These are phyloP conservation scores for Nymphaea colorata DNA, from an alignment of 164 flowering plant species.

Conservation along the genomic window DNA sequence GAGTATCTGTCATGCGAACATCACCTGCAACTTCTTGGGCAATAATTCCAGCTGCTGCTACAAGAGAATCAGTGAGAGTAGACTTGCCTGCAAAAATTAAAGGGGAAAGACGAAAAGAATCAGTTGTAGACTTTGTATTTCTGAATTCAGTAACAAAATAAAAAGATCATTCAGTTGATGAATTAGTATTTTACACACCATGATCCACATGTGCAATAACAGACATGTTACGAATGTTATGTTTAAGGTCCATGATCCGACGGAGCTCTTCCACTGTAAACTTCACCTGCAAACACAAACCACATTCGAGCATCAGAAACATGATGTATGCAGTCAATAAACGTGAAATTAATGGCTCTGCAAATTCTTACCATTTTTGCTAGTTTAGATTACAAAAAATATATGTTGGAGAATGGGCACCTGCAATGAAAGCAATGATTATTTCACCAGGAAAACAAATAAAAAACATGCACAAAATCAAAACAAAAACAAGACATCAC, in stretches of 20 bases:
- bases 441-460: neutral
- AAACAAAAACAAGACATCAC: no score
- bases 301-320: no score
- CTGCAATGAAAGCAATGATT: neutral
- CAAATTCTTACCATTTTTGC: no score
- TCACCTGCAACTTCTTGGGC: conserved; percentile 52
- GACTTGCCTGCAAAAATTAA: conserved; percentile 30
- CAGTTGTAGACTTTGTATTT: neutral
- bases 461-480: neutral
- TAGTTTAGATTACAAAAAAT: no score
- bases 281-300: conserved; percentile 15
- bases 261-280: conserved; percentile 24
- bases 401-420: no score
- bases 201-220: conserved; percentile 22
- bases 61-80: conserved; percentile 50
- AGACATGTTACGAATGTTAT: conserved; percentile 21
- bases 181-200: conserved; percentile 6
- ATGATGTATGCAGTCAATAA: no score
- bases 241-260: conserved; percentile 23
- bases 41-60: conserved; percentile 31
- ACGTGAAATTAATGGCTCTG: no score
- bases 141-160: no score
- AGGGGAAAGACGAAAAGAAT: neutral
- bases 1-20: conserved; percentile 27
- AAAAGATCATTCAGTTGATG: no score